These are phyloP conservation scores for Fistulinella cinereoalba DNA, from an alignment of 1,284 basidiomycete species.

Conservation along the genomic window DNA sequence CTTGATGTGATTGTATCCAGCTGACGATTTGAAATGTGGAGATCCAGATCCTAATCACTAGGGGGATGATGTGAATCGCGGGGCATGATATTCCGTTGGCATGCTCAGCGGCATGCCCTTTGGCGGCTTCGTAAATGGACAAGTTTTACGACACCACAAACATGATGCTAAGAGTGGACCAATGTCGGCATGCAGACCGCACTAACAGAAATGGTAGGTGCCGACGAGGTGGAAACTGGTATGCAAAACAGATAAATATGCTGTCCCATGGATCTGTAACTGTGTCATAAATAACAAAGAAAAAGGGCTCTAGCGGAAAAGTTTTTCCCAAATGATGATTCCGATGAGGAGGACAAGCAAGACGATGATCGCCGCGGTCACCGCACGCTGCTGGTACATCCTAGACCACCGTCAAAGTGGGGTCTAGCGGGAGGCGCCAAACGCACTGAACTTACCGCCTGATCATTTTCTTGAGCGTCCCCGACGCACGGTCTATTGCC, in stretches of 20 bases:
- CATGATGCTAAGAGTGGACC: too few relatives aligned
- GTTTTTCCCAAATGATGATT: conserved; percentile 72
- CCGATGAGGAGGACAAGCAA: conserved; percentile 69
- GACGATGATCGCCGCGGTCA: conserved; percentile 66
- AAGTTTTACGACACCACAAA: too few relatives aligned
- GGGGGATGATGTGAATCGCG: not conserved
- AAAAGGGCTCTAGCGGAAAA: conserved; percentile 37
- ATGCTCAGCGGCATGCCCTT: too few relatives aligned
- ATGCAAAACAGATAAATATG: conserved; percentile 33
- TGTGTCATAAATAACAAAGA: conserved; percentile 12
- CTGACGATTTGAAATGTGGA: not conserved
- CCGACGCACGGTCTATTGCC: conserved; percentile 70
- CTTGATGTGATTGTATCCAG: not conserved
- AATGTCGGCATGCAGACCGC: too few relatives aligned
- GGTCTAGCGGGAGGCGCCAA: conserved; percentile 2
- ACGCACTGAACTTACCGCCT: conserved; percentile 49
- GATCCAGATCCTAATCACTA: not conserved
- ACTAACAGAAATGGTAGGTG: too few relatives aligned
- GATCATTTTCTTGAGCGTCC: conserved; percentile 76
- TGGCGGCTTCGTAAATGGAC: too few relatives aligned
- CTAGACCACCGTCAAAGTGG: conserved; percentile 40
- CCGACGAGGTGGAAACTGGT: conserved; percentile 17
- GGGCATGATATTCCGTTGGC: too few relatives aligned
- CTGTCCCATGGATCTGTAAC: conserved; percentile 15
- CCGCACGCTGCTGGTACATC: conserved; percentile 79